Conservation (phyloP, 805 yeast species). For the Blastobotrys americana region DNA sequence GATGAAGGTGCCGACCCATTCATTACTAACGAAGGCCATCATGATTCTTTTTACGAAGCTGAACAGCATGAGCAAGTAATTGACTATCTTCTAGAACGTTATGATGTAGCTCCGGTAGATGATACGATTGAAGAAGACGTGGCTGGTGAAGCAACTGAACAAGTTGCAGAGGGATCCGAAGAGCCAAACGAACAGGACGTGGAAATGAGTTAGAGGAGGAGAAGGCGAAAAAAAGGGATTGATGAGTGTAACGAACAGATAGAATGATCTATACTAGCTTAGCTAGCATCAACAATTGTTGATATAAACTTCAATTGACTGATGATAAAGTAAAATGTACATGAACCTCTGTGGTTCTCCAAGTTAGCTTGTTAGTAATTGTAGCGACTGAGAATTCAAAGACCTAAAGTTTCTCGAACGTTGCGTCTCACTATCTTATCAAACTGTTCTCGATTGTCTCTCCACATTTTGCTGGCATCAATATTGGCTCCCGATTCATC, state of each 20-base stretch:
- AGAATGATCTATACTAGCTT: background rate
- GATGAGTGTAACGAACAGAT: constrained; percentile 8
- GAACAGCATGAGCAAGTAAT: constrained; percentile 75
- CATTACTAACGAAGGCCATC: constrained; percentile 62
- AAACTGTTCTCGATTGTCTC: constrained; percentile 70
- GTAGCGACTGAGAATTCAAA: too few species aligned
- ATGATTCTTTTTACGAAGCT: constrained; percentile 85
- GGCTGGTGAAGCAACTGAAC: constrained; percentile 1
- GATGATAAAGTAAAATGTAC: too few species aligned
- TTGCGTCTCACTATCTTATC: constrained; percentile 56
- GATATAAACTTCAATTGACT: too few species aligned
- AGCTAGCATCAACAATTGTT: too few species aligned
- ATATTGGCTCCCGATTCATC: constrained; percentile 92
- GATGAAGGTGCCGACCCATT: constrained; percentile 81
- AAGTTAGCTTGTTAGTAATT: too few species aligned
- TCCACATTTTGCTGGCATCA: constrained; percentile 74
- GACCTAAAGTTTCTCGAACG: constrained; percentile 65
- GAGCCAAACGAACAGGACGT: constrained; percentile 12
- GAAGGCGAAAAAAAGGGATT: background rate
- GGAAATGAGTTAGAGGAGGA: constrained; percentile 4
- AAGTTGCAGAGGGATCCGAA: constrained; percentile 12
- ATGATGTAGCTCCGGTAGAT: constrained; percentile 58
- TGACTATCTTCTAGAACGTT: constrained; percentile 65
- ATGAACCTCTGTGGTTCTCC: too few species aligned
- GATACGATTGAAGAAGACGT: constrained; percentile 36